Evolutionary conservation across 805 yeast species (phyloP), one percentile per base, ranked within the genome.

Genomic region (Barnettozyma californica): DNA sequence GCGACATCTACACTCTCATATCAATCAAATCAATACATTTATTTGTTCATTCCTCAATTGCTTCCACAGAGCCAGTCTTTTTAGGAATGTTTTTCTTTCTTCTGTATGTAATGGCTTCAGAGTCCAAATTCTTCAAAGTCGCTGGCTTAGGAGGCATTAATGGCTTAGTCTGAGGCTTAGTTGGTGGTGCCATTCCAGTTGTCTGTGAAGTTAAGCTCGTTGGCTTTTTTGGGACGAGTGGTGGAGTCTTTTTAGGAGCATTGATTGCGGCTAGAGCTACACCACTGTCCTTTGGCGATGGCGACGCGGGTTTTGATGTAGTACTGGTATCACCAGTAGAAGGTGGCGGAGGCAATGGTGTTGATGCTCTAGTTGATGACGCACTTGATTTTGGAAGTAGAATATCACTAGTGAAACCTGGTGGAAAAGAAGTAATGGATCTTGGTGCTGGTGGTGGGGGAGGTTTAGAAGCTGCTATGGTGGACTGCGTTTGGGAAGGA

Each of bases 341-440:
- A 10, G 50, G 37, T 46, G 46, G 21, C 33, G 58, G 13, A 35
- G 54, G 52, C 4, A 60, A 45, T 18, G 62, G 59, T 10, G 58
- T 52, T 14, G 38, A 52, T 39, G 44, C 43, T 41, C 51, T 50
- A 29, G 48, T 55, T 36, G 58, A 60, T 13, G 56, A 48, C 2
- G 59, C 51, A 16, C 61, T 55, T 6, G 63, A 65, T 51, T 56
- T 68, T 23, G 73, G 73, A 4, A 65, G 63, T 40, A 70, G 49
- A 8, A 70, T 53, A 4, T 61, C 68, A 29, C 62, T 59, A 41
- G 63, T n/a, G 41, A 53, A 68, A 0, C 74, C 73, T 8, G 74
- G 74, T 26, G 74, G 74, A 5, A 68, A 58, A 1, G 52, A 25
- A 14, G 54, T 31, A 13, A 29, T 38, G 4, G 49, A 37, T 44